Evolutionary conservation across 2,329 filamentous ascomycete species (phyloP).

Genomic region (Beauveria sp.): DNA sequence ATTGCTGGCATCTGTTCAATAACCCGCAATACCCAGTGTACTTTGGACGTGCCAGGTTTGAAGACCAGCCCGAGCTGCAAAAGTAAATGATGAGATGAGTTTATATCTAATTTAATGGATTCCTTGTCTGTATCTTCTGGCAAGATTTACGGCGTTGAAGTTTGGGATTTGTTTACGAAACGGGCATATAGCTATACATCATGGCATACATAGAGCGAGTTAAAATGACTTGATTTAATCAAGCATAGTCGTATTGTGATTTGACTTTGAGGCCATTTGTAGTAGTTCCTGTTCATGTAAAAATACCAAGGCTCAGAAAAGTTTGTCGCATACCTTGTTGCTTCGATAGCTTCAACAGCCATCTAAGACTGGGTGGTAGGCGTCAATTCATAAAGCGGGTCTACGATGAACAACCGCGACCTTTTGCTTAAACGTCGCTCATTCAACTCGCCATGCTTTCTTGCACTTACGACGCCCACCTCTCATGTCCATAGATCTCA

Average conservation of each 20-base stretch:
- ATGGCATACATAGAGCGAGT: slow-evolving; percentile 1
- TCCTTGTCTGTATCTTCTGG: neutral
- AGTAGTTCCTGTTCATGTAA: neutral
- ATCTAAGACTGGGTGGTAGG: neutral
- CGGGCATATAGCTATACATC: neutral
- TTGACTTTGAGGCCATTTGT: neutral
- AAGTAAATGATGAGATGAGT: slow-evolving; percentile 1
- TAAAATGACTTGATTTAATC: neutral
- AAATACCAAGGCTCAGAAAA: neutral
- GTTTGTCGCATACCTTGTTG: neutral
- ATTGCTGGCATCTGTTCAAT: slow-evolving; percentile 67
- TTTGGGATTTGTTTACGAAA: neutral
- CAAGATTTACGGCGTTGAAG: slow-evolving; percentile 3
- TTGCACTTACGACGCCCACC: neutral
- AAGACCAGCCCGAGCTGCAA: slow-evolving; percentile 25
- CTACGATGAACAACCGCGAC: no score
- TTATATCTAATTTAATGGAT: neutral
- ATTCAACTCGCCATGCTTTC: neutral
- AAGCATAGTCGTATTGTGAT: neutral
- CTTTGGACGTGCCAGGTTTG: slow-evolving; percentile 31
- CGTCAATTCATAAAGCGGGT: neutral
- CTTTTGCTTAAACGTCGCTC: neutral
- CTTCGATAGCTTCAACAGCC: neutral
- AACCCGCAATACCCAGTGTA: slow-evolving; percentile 31
- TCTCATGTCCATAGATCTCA: slow-evolving; percentile 91